Evolutionary conservation across 2,329 filamentous ascomycete genomes (phyloP).

Genomic region (Phoma sp.): DNA sequence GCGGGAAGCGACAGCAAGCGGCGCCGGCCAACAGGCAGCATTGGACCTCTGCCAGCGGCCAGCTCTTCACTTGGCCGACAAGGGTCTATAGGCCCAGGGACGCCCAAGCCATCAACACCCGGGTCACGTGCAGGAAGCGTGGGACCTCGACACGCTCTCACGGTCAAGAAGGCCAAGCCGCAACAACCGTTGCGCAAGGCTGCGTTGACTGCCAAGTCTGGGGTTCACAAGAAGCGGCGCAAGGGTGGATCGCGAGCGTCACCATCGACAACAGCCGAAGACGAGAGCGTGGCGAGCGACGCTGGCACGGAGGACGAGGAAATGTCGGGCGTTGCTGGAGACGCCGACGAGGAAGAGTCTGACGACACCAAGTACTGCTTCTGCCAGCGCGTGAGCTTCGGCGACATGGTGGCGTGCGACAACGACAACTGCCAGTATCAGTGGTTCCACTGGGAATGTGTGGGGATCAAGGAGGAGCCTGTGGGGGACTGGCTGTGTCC

Average conservation of each 20-base stretch:
- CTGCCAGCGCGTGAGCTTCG: conserved; percentile 83
- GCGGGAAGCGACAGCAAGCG: conserved; percentile 64
- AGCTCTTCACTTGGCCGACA: conserved; percentile 64
- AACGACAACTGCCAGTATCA: conserved; percentile 81
- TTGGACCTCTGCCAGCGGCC: conserved; percentile 59
- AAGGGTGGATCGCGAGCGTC: conserved; percentile 48
- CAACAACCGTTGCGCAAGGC: conserved; percentile 55
- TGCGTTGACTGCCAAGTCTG: conserved; percentile 43
- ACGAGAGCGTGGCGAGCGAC: conserved; percentile 61
- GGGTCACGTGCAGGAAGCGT: conserved; percentile 65
- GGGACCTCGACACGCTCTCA: conserved; percentile 59
- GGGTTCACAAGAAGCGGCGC: conserved; percentile 47
- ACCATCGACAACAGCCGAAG: conserved; percentile 55
- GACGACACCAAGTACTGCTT: conserved; percentile 81
- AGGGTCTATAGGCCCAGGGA: conserved; percentile 67
- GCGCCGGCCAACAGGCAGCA: conserved; percentile 60
- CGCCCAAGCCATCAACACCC: conserved; percentile 64
- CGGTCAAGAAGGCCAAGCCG: conserved; percentile 62
- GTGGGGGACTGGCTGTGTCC: conserved; percentile 60
- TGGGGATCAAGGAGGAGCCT: conserved; percentile 58
- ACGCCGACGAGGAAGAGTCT: conserved; percentile 68
- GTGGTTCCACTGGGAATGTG: conserved; percentile 83
- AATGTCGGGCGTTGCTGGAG: conserved; percentile 58
- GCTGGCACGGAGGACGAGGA: conserved; percentile 52
- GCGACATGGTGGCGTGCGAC: conserved; percentile 89